Evolutionary conservation across 2,329 filamentous ascomycete species (phyloP), one percentile per base, ranked within the genome.

Genomic region (Fusarium albosuccineum): DNA sequence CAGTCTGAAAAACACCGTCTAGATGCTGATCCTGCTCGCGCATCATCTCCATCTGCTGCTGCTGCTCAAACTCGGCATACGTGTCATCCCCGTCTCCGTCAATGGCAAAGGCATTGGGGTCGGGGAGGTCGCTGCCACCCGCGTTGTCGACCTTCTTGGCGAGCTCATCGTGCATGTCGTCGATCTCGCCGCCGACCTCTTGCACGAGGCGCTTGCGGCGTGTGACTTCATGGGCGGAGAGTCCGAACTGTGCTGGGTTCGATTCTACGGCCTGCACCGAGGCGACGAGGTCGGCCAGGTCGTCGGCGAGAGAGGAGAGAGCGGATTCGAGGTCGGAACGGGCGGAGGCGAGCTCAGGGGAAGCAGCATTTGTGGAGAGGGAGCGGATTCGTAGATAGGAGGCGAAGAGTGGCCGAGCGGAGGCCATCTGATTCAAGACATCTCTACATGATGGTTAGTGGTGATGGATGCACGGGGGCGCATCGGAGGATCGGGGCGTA

Each of bases 361-460:
- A 94, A 42, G 85, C 84, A 13, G 90, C 82, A 9, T 88, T 86
- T 40, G 90, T 90, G 61, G 90, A 87, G 27, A 97, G 90, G 45
- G 94, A 96, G 75, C 94, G 93, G 81, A 99, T 99, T 76, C 96
- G 95, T 42, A 97, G 87, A 83, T 97, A 99, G 14, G 94, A 97
- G 67, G 92, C 90, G 85, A 97, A 97, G 59, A 97, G 89, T 53
- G 94, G 91, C 9, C 95, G 91, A 54, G 93, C 92, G 13, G 88
- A 89, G 69, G 91, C 87, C 67, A 99, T 89, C 64, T 97, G 92
- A 67, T 89, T 83, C 70, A 97, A 90, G 70, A 98, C 93, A 81
- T 99, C 96, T 81, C 94, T 97, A 77, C 3, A 29, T n/a, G 11
- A 9, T 33, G 13, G 56, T 72, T 54, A 72, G 59, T 22, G 41